Evolutionary conservation across 495 filamentous ascomycete genomes (phyloP), one percentile per base, ranked within the genome.

Genomic region (Aspergillus olivimuriae): DNA sequence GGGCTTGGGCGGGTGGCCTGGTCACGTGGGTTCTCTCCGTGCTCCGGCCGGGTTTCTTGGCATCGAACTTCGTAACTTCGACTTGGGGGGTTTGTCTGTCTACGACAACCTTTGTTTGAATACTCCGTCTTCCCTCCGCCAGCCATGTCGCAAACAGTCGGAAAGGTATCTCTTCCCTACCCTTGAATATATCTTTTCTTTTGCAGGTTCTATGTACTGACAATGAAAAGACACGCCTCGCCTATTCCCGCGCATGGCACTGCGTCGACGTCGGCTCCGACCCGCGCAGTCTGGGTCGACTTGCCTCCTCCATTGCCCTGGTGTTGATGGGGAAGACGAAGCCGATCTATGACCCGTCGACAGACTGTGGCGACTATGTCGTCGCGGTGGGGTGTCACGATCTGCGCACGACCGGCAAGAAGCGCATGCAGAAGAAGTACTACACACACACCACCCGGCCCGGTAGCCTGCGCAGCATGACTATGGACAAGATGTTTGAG

Each of bases 261-360:
- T 80, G 84, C 67, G 60, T 86, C 56, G 80, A 84, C 74, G 75
- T 96, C 72, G 69, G 86, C 71, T 50, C 66, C 14, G 61, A 69
- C 46, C 42, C 58, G 28, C 63, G 64, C 34, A 65, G 66, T 28
- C 83, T 97, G 20, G 92, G 92, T 43, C 89, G 92, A 12, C 75
- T 99, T 22, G 92, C 92, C 40, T 87, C 86, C 35, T 83, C 82
- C 43, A 97, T 99, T 65, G 91, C 92, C 52, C 75, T 84, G 47
- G 74, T 85, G 46, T 82, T 99, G 18, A 97, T 97, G 92, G 92
- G 92, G 66, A 99, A 99, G 75, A 83, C 97, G 76, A 99, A 99
- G 68, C 92, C 92, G 11, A 97, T 95, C 70, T 98, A 82, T 69
- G 87, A 97, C 64, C 94, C 88, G 15, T 79, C 83, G 46, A 95